Conservation (phyloP, 2,329 filamentous ascomycete genomes). For the Fusarium tanahbumbuense region DNA sequence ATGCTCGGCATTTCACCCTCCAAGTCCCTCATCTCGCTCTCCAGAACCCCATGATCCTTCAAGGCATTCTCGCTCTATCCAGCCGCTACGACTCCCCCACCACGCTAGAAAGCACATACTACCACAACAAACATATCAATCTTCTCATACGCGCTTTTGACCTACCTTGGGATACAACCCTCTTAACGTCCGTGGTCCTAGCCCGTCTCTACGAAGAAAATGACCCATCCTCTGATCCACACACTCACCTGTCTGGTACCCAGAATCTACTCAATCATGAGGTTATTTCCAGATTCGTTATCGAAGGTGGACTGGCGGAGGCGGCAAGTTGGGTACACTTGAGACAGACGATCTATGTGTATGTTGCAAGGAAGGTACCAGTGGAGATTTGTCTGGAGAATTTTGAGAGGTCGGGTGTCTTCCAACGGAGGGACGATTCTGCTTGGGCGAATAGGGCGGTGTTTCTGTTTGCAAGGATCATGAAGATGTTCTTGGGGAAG, state of each 20-base stretch:
- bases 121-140: conserved; percentile 4
- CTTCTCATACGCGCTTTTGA: background rate
- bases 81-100: conserved; percentile 3
- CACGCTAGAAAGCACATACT: conserved; percentile 3
- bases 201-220: conserved; percentile 10
- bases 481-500: background rate
- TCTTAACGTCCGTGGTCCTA: background rate
- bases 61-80: conserved; percentile 3
- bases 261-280: conserved; percentile 4
- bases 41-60: conserved; percentile 9
- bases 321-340: conserved; percentile 14
- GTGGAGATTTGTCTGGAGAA: conserved; percentile 5
- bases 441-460: conserved; percentile 1
- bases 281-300: background rate
- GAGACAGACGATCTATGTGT: background rate
- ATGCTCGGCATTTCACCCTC: conserved; percentile 3
- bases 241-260: conserved; percentile 1
- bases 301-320: background rate
- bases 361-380: background rate
- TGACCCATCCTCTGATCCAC: background rate
- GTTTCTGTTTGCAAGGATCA: background rate
- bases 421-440: background rate
- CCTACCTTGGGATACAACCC: background rate
- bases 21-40: conserved; percentile 2
- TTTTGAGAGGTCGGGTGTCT: conserved; percentile 3